Conservation (phyloP, 2,329 filamentous ascomycete species). For the Clarireedia homoeocarpa region DNA sequence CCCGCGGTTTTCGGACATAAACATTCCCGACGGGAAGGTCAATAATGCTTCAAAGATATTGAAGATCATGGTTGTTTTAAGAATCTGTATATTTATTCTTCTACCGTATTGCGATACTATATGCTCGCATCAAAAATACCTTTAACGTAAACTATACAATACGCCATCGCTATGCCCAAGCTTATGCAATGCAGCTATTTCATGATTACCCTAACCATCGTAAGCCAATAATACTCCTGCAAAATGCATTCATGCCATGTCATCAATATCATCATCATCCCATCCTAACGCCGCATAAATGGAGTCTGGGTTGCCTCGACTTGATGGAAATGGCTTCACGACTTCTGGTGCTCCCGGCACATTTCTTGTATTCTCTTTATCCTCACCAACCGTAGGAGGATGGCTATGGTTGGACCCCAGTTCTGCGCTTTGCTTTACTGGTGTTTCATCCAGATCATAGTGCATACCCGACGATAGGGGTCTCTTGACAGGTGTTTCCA, state of each 20-base stretch:
- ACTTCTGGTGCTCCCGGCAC: not conserved
- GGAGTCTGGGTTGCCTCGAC: slow-evolving; percentile 17
- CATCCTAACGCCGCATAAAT: slow-evolving; percentile 32
- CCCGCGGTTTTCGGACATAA: too few relatives aligned
- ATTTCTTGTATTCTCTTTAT: slow-evolving; percentile 20
- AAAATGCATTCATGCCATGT: slow-evolving; percentile 19
- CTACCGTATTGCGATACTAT: not conserved
- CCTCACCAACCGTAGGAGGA: slow-evolving; percentile 10
- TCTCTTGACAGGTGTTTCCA: slow-evolving; percentile 25
- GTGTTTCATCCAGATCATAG: slow-evolving; percentile 11
- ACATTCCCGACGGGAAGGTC: too few relatives aligned
- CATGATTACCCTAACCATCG: not conserved
- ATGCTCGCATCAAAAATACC: too few relatives aligned
- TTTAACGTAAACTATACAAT: not conserved
- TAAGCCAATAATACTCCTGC: slow-evolving; percentile 12
- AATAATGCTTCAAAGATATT: too few relatives aligned
- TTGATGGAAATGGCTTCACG: not conserved
- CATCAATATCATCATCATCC: slow-evolving; percentile 31
- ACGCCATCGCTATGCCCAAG: slow-evolving; percentile 15
- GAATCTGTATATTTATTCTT: too few relatives aligned
- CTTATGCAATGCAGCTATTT: not conserved
- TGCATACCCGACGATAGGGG: not conserved
- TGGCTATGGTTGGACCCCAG: slow-evolving; percentile 14
- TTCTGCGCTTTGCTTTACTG: slow-evolving; percentile 18
- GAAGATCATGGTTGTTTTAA: too few relatives aligned